Evolutionary conservation across 305 asterid genomes (phyloP).

Genomic region (Nicotiana rustica): DNA sequence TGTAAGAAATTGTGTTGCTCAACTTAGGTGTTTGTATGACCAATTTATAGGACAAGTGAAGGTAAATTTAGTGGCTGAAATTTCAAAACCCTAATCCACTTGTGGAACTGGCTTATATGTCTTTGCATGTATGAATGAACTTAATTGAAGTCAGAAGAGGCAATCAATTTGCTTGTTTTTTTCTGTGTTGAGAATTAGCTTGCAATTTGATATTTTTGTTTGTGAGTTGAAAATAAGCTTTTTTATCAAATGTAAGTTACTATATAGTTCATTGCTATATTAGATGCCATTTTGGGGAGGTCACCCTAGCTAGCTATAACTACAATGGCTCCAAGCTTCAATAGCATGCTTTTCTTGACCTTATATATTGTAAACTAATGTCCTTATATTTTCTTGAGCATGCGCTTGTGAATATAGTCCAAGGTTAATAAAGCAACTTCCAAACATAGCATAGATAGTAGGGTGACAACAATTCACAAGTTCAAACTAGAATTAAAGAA

Average conservation of each 20-base stretch:
- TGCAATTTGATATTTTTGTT: too few species aligned
- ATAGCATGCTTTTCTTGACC: slow-evolving; percentile 44
- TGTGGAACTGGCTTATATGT: neutral
- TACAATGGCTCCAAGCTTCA: slow-evolving; percentile 30
- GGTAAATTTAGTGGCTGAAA: slow-evolving; percentile 25
- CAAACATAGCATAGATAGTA: neutral
- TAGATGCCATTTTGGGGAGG: slow-evolving; percentile 40
- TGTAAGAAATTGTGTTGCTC: neutral
- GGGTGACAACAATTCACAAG: too few species aligned
- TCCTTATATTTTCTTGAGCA: slow-evolving; percentile 21
- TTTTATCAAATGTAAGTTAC: neutral
- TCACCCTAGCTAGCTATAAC: slow-evolving; percentile 37
- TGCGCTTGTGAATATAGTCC: slow-evolving; percentile 18
- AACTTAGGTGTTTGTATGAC: slow-evolving; percentile 24
- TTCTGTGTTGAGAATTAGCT: neutral
- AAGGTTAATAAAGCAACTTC: neutral
- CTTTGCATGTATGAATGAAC: slow-evolving; percentile 2
- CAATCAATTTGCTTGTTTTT: slow-evolving; percentile 13
- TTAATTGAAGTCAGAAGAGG: slow-evolving; percentile 29
- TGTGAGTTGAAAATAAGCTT: neutral
- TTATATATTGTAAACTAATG: neutral
- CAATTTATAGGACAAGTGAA: slow-evolving; percentile 44
- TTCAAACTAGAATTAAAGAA: too few species aligned
- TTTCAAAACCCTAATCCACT: slow-evolving; percentile 24
- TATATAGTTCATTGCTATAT: slow-evolving; percentile 19